These are phyloP conservation scores for Fusarium transvaalense DNA, from an alignment of 2,329 filamentous ascomycete genomes.

Conservation along the genomic window DNA sequence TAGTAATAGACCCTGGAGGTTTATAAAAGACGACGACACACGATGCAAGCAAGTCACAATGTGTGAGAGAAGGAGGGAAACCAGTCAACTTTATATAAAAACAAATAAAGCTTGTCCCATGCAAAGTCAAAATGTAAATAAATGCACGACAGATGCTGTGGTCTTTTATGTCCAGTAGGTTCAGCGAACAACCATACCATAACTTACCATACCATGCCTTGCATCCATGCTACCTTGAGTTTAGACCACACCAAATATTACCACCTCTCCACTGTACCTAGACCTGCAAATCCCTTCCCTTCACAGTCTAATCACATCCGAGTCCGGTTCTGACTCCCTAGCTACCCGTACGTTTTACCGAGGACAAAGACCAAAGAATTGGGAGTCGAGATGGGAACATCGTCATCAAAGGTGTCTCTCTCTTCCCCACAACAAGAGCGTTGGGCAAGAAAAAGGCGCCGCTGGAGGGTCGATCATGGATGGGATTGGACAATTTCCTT, in stretches of 20 bases:
- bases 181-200: conserved; percentile 1
- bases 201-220: not conserved
- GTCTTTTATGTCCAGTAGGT: conserved; percentile 19
- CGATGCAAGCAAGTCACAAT: conserved; percentile 7
- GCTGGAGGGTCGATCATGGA: conserved; percentile 24
- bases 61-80: not conserved
- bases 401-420: conserved; percentile 24
- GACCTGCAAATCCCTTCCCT: conserved; percentile 27
- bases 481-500: conserved; percentile 28
- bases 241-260: conserved; percentile 1
- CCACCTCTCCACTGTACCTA: not conserved
- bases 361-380: not conserved
- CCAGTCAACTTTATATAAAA: conserved; percentile 18
- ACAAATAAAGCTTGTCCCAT: conserved; percentile 1
- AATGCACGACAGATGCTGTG: conserved; percentile 14
- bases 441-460: not conserved
- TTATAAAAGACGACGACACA: conserved; percentile 1
- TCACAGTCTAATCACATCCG: conserved; percentile 1
- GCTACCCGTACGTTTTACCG: not conserved
- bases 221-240: not conserved
- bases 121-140: not conserved
- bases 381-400: not conserved
- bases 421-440: conserved; percentile 31
- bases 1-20: not conserved
- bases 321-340: not conserved